These are phyloP conservation scores for Cytospora piceae DNA, from an alignment of 2,329 filamentous ascomycete species.

Conservation along the genomic window DNA sequence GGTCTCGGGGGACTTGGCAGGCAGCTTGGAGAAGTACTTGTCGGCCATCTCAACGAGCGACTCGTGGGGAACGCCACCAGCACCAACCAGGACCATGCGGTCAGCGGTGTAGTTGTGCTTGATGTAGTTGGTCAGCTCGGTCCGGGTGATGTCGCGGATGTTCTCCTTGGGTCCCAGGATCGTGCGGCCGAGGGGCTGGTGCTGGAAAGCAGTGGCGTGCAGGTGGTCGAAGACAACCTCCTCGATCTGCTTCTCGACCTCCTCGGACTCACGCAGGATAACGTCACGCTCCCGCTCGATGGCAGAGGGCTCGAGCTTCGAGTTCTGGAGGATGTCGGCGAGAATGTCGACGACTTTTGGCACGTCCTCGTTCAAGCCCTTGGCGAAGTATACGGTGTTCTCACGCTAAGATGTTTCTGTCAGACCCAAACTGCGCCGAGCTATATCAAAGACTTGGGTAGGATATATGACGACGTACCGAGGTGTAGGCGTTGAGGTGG, in stretches of 20 bases:
- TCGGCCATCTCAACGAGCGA: conserved; percentile 95
- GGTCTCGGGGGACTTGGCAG: conserved; percentile 74
- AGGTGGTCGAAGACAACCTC: conserved; percentile 99
- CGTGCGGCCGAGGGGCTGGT: conserved; percentile 93
- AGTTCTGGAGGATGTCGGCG: conserved; percentile 98
- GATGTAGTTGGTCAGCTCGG: conserved; percentile 94
- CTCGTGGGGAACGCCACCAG: conserved; percentile 91
- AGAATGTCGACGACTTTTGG: conserved; percentile 97
- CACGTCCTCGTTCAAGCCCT: conserved; percentile 97
- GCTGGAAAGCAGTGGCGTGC: conserved; percentile 96
- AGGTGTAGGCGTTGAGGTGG: conserved; percentile 99
- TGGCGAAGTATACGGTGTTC: conserved; percentile 99
- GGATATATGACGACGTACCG: conserved; percentile 64
- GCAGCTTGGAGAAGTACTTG: conserved; percentile 87
- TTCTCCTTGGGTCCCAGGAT: conserved; percentile 98
- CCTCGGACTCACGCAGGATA: conserved; percentile 97
- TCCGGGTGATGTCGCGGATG: conserved; percentile 92
- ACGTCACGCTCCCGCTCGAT: conserved; percentile 99
- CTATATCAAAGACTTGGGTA: not conserved
- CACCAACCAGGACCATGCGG: conserved; percentile 97
- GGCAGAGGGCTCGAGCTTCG: conserved; percentile 89
- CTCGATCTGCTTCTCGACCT: conserved; percentile 99
- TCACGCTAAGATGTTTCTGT: conserved; percentile 71
- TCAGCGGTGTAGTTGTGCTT: conserved; percentile 99
- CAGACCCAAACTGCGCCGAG: conserved; percentile 31